Evolutionary conservation across 2,329 filamentous ascomycete genomes (phyloP).

Genomic region (Nothophaeocryptopus gaeumannii): DNA sequence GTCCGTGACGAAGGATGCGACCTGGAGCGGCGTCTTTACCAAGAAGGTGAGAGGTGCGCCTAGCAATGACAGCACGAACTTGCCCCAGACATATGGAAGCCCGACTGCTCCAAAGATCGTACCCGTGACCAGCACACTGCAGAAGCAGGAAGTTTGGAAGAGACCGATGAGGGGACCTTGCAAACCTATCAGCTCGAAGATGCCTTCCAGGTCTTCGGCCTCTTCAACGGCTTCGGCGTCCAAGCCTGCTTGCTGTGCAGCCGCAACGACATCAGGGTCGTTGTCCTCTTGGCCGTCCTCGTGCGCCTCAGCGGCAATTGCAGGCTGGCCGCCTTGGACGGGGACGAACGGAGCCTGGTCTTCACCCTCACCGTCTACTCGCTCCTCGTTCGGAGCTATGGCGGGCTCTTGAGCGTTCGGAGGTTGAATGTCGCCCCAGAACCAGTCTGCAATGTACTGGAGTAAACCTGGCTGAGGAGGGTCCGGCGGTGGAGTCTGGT

Average conservation of each 20-base stretch:
- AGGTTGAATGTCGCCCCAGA: constrained; percentile 46
- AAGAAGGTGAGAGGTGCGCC: constrained; percentile 71
- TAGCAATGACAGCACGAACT: constrained; percentile 73
- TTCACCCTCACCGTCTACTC: constrained; percentile 57
- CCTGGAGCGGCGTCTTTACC: constrained; percentile 66
- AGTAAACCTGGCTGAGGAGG: background rate
- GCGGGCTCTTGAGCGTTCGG: constrained; percentile 33
- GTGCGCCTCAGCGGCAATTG: constrained; percentile 13
- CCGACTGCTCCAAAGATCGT: constrained; percentile 85
- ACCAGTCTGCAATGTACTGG: constrained; percentile 44
- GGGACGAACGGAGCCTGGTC: constrained; percentile 58
- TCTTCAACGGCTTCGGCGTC: constrained; percentile 74
- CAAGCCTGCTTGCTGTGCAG: constrained; percentile 64
- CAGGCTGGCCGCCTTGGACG: constrained; percentile 39
- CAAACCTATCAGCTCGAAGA: constrained; percentile 95
- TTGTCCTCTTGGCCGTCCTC: constrained; percentile 11
- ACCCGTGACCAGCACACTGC: constrained; percentile 80
- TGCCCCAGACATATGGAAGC: constrained; percentile 87
- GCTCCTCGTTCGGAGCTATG: constrained; percentile 55
- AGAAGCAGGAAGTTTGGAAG: constrained; percentile 93
- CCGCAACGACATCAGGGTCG: constrained; percentile 60
- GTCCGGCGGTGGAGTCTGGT: background rate
- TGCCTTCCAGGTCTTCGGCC: constrained; percentile 90
- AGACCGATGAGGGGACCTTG: constrained; percentile 85
- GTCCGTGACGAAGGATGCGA: constrained; percentile 72